Conservation (phyloP, 495 filamentous ascomycete species). For the Parachaetomium inaequale region DNA sequence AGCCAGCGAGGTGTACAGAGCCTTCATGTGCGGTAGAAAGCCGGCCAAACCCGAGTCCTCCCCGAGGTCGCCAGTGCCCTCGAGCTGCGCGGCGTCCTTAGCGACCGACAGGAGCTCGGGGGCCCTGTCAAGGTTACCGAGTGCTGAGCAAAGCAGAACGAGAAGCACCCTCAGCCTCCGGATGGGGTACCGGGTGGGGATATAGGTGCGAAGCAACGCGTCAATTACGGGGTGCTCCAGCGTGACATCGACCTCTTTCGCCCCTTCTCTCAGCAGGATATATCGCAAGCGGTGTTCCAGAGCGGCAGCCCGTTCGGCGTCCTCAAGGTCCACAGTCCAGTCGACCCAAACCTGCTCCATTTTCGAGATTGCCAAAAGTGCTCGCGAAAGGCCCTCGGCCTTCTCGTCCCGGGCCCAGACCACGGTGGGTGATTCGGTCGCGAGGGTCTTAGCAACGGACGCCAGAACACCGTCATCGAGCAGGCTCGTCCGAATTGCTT, state of each 20-base stretch:
- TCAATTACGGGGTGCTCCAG: slow-evolving; percentile 39
- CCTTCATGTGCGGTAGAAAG: slow-evolving; percentile 57
- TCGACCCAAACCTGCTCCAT: slow-evolving; percentile 44
- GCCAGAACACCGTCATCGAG: slow-evolving; percentile 46
- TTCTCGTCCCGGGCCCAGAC: slow-evolving; percentile 42
- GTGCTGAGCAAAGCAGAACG: slow-evolving; percentile 33
- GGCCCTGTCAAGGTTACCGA: slow-evolving; percentile 34
- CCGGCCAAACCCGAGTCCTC: slow-evolving; percentile 53
- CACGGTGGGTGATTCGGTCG: slow-evolving; percentile 31
- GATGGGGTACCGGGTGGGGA: slow-evolving; percentile 41
- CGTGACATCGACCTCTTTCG: slow-evolving; percentile 27
- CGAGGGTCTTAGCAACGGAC: slow-evolving; percentile 34
- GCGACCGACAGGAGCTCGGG: slow-evolving; percentile 34
- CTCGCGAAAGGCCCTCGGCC: slow-evolving; percentile 42
- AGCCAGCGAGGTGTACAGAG: slow-evolving; percentile 50
- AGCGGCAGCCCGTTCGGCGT: slow-evolving; percentile 45
- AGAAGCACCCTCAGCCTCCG: slow-evolving; percentile 43
- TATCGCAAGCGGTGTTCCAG: slow-evolving; percentile 49
- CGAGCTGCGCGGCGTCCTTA: slow-evolving; percentile 38
- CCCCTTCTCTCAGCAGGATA: slow-evolving; percentile 33
- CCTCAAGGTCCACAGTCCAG: slow-evolving; percentile 43
- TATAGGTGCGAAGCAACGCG: slow-evolving; percentile 41
- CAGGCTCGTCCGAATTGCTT: slow-evolving; percentile 42
- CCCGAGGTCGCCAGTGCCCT: slow-evolving; percentile 34
- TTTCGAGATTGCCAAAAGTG: slow-evolving; percentile 45